phyloP scores from a whole-genome alignment of 495 filamentous ascomycete genomes.

The Tuber microsphaerosporum region DNA sequence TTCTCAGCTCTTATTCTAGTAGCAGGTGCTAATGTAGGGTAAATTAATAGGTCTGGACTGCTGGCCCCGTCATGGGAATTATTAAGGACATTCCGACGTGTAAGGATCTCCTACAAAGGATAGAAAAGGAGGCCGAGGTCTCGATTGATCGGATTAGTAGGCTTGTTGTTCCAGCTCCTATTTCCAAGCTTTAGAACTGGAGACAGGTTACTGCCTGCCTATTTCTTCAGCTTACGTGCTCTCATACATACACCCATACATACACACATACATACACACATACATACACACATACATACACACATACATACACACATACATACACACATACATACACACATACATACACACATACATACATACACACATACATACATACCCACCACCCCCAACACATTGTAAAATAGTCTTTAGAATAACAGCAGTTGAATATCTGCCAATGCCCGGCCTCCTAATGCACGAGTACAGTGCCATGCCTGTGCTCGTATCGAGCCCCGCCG shows the following conservation, averaged over 20 bases:
- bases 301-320: not conserved
- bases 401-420: not conserved
- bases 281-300: not conserved
- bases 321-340: not conserved
- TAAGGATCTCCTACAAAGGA: constrained; percentile 50
- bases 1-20: not conserved
- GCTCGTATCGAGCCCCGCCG: not conserved
- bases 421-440: not conserved
- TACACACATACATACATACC: not conserved
- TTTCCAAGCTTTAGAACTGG: constrained; percentile 25
- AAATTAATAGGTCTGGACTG: constrained; percentile 52
- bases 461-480: not conserved
- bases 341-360: not conserved
- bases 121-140: constrained; percentile 56
- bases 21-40: constrained; percentile 17
- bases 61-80: constrained; percentile 59
- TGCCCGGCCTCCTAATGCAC: not conserved
- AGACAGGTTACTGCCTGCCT: not conserved
- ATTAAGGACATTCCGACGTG: constrained; percentile 62
- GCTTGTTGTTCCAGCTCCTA: constrained; percentile 19
- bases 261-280: not conserved
- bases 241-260: not conserved
- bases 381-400: not conserved
- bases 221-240: not conserved
- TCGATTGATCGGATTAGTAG: constrained; percentile 44